Evolutionary conservation across 1,139 yeast genomes (phyloP), one percentile per base, ranked within the genome.

Genomic region (Nakaseomyces bracarensis): DNA sequence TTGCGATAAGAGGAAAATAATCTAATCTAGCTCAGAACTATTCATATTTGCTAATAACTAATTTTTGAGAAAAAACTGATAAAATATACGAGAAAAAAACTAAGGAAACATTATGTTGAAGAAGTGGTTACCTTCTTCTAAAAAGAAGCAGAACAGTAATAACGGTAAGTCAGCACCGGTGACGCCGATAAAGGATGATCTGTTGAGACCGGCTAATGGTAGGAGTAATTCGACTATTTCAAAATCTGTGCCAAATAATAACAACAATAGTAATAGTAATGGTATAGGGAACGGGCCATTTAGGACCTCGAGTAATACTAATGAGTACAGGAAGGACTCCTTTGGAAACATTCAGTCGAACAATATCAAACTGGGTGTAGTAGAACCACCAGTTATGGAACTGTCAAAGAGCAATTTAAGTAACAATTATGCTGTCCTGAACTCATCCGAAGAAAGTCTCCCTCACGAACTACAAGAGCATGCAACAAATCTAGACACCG

Each of bases 61-160:
- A 14, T 7, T 7, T 22, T 22, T 22, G 18, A 18, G 14, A 27
- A 27, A 13, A 18, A 13, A 2, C 13, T 4, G 27, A 10, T 3
- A 8, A 25, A 11, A n/a, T n/a, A n/a, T n/a, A n/a, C n/a, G n/a
- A n/a, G n/a, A n/a, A 27, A 27, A 13, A 18, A 13, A 2, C 13
- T 4, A 13, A 10, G 2, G 4, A 25, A 11, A 25, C 27, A 8
- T 16, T 6, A 46, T 46, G 49, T 34, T 46, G 38, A 46, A 46
- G 45, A 43, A 47, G 43, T 46, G 49, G 49, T 38, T 46, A 14
- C 43, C 47, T 4, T 33, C 36, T 33, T 20, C 36, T 13, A 33
- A 33, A 14, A 33, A 33, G 36, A 33, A 21, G 38, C 35, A 11
- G 41, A 43, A 27, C 40, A 41, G 26, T 22, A 36, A 11, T 7